Evolutionary conservation across 805 yeast genomes (phyloP), one percentile per base, ranked within the genome.

Genomic region (Metschnikowia lachancei): DNA sequence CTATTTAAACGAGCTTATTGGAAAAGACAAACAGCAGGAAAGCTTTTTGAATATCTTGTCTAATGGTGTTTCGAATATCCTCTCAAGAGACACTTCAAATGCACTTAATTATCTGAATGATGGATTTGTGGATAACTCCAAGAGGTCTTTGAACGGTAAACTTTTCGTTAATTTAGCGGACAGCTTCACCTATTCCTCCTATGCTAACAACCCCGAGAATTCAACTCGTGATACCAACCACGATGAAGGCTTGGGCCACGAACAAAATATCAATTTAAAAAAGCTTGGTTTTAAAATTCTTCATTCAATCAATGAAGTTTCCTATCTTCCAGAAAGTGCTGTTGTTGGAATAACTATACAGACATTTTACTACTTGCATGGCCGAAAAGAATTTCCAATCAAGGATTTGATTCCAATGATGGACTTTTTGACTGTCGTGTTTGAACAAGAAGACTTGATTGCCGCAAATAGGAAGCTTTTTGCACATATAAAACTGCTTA

Each of bases 1-100:
- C 2, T 81, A 79, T 55, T 74, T 80, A 22, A 71, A 73, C 36
- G 85, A 81, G 57, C 66, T 81, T 41, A 67, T 77, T 39, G 85
- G 85, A 19, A 67, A 69, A 39, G 84, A 80, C 57, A 80, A 80
- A 61, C 70, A 70, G 46, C 76, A 74, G 50, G 85, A 80, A 59
- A 72, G 75, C 46, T 69, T 78, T 35, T 43, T 60, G 38, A 68
- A 57, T 39, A 72, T 72, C 24, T 43, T 71, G 24, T 56, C 60
- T 6, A 69, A 64, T 45, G 77, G 75, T 12, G 48, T 68, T 7
- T 54, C 58, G 8, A 63, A 66, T 44, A 53, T 71, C n/a, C 42
- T 64, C 7, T 57, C 59, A 4, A 45, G 50, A 11, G 49, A 39
- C 3, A 51, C 46, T 3, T 41, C 41, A 18, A 44, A 33, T 3